Conservation (phyloP, 371 early-diverging fungal species). For the Gilbertella persicaria region DNA sequence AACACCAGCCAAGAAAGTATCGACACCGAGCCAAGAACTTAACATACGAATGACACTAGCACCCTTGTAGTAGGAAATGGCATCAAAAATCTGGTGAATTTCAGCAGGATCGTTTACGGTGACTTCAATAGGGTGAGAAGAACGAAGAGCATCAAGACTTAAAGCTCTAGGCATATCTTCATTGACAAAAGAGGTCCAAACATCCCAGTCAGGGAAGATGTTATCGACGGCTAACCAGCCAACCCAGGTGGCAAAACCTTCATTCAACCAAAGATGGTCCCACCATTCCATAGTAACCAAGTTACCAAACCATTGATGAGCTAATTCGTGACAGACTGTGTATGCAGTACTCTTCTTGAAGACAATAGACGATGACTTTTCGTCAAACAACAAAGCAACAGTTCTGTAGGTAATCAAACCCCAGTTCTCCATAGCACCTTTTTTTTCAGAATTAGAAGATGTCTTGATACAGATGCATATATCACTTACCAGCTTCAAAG, state of each 20-base stretch:
- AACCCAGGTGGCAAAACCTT: slow-evolving; percentile 95
- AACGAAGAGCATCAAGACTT: slow-evolving; percentile 73
- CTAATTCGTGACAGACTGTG: slow-evolving; percentile 91
- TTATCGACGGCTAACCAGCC: slow-evolving; percentile 81
- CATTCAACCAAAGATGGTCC: slow-evolving; percentile 94
- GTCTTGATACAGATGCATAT: neutral
- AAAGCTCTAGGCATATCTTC: slow-evolving; percentile 76
- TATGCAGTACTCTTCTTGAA: slow-evolving; percentile 82
- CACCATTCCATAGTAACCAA: slow-evolving; percentile 85
- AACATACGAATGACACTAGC: slow-evolving; percentile 92
- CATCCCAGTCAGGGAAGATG: slow-evolving; percentile 78
- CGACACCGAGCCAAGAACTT: slow-evolving; percentile 60
- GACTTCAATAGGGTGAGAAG: slow-evolving; percentile 87
- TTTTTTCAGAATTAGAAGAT: neutral
- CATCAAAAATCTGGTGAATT: slow-evolving; percentile 80
- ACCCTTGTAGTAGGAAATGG: slow-evolving; percentile 86
- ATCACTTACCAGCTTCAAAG: slow-evolving; percentile 68
- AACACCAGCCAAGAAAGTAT: slow-evolving; percentile 72
- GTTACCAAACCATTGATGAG: slow-evolving; percentile 96
- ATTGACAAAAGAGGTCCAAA: slow-evolving; percentile 79
- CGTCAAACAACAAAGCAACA: slow-evolving; percentile 75
- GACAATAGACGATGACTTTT: slow-evolving; percentile 65
- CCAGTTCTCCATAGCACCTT: slow-evolving; percentile 91
- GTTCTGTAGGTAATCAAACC: slow-evolving; percentile 87
- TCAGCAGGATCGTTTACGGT: slow-evolving; percentile 77